Base-by-base conservation (phyloP, 495 filamentous ascomycete genomes). In the Hapsidospora chrysogenum region DNA sequence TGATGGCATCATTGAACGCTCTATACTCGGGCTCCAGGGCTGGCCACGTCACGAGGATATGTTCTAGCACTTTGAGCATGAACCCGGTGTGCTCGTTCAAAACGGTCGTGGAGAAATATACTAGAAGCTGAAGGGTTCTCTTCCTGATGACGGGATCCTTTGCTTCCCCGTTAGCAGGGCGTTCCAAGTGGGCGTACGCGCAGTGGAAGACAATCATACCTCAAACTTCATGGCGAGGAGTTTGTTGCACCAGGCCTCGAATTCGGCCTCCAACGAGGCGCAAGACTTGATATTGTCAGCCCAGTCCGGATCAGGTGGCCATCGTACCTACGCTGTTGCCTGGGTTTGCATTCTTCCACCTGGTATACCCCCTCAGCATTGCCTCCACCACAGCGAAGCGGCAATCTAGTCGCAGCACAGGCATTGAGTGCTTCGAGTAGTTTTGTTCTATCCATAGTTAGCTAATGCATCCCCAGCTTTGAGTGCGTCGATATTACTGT, bases 351-450 rank as follows among this genome's bases (percentile, higher is more conserved):
- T 16, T 53, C 29, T 78, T 59, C 85, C 85, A 95, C 52, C 78
- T 83, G 36, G 75, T 69, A 44, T 80, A 94, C 5, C 89, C 89
- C 49, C 85, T 93, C 28, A 96, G 54, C 4, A 82, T 80, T n/a
- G 85, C 79, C 53, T 93, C 83, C 1, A 95, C 76, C 3, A 95
- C 80, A 3, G 80, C 80, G 38, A 84, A 83, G 42, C 93, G 85
- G 7, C 84, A 80, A 52, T 97, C 89, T 2, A 87, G 74, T 9
- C 70, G 72, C 47, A 97, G 68, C 3, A 84, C 66, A 21, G 77
- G 67, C 33, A 77, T 64, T 0, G 84, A 85, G 25, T 68, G 78
- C 49, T 85, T 92, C n/a, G 68, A 72, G 54, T 93, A 97, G 8
- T 58, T 73, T 45, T 71, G 63, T 39, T 74, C 73, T 84, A 36